Base-by-base conservation (phyloP, 2,329 filamentous ascomycete genomes). In the Kalaharituber pfeilii region DNA sequence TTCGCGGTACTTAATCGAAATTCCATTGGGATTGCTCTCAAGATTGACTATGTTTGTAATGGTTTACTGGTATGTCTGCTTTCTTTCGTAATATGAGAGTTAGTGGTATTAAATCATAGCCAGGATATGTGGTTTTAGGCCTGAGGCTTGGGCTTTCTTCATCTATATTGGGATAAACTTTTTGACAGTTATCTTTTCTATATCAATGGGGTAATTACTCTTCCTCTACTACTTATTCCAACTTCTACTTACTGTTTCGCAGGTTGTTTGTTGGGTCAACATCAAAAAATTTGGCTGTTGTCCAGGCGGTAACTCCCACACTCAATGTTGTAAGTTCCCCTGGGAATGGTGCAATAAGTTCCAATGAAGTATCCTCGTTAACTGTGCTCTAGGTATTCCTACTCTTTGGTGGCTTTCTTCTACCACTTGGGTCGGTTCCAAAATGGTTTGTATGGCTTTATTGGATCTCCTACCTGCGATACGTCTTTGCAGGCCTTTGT, bases 401-500 rank as follows among this genome's bases (percentile, higher is more conserved):
- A 7, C 47, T 50, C 25, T 50, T 50, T 5, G 47, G 25, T n/a
- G 47, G 47, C 13, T 50, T 50, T 20, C 27, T 50, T 3, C 47
- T 50, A 3, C 47, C 47, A 28, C 11, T 15, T 9, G 15, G 25
- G 13, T 9, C 24, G 9, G 30, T 50, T 26, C 24, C 24, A 27
- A 18, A 28, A 11, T 50, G 47, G 47, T 50, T 50, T 15, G 30
- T 50, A 28, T 50, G 47, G 47, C 47, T 50, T 18, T 25, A 88
- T 65, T 93, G 88, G 67, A 88, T 88, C 65, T 84, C 93, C 66
- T 93, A 93, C 64, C 85, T 89, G 66, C 72, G 74, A 42, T 93
- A 88, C 62, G 86, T 93, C 2, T 94, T 93, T 66, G 79, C 89
- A 65, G 86, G 84, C 13, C 91, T 94, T 86, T 91, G 93, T 84